Base-by-base conservation (phyloP, 345 rosid species). In the Syzygium grande region DNA sequence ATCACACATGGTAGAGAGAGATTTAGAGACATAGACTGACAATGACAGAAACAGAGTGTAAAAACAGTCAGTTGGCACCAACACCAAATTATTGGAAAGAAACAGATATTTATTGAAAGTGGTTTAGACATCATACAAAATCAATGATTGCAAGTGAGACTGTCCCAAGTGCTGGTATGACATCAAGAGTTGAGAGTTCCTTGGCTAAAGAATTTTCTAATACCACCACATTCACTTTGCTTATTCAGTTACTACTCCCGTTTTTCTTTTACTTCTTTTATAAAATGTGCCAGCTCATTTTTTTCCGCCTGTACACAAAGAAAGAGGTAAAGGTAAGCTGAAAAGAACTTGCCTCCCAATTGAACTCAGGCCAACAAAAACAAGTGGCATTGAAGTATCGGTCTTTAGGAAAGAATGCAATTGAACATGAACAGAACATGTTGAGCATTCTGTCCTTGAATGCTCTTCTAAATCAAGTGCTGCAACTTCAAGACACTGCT, bases 291-390 rank as follows among this genome's bases (percentile, higher is more conserved):
- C n/a, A 0, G 54, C 84, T 65, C 54, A 86, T 49, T 56, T 59
- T 61, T 19, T 9, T n/a, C 29, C 22, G 0, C 23, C 25, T 14
- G 21, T 1, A 56, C 78, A 27, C 30, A 59, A 25, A 51, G 85
- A 19, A 87, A 73, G 58, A 41, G 14, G 13, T 7, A n/a, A 51
- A 49, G 21, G 25, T 17, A 54, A 19, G 59, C 43, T 12, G 27
- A 51, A 77, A 89, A 52, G 87, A 89, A 87, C 93, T 89, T 92
- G 92, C 98, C 99, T 95, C 88, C 98, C 99, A 89, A 93, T 49
- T 86, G 98, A 95, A 92, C 98, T 97, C 88, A 96, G 87, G 51
- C 99, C 94, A 29, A 96, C 46, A 85, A 96, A 97, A 86, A 96
- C 91, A 86, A 94, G 97, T 30, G 88, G 96, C 65, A 77, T 43